Percentiles rank a stretch among this genome's conserved stretches.
phyloP scores from a whole-genome alignment of 768 basidiomycete genomes.

The Boletus subparvulus region DNA sequence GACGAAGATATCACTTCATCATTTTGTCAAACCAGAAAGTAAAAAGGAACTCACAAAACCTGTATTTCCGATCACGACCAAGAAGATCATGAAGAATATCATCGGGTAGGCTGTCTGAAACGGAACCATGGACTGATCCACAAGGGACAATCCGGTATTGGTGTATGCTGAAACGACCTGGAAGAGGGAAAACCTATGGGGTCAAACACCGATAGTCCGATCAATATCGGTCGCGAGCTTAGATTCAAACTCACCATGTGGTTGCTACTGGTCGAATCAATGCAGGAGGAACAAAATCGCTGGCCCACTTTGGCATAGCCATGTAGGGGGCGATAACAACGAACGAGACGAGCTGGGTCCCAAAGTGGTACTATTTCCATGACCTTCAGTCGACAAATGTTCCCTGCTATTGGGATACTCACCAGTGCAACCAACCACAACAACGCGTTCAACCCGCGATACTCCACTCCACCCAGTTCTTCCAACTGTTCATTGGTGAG shows the following conservation, averaged over 20 bases:
- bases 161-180: constrained; percentile 86
- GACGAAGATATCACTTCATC: not conserved
- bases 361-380: constrained; percentile 69
- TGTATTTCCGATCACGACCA: constrained; percentile 91
- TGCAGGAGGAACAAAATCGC: constrained; percentile 58
- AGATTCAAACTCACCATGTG: constrained; percentile 53
- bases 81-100: constrained; percentile 66
- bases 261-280: constrained; percentile 55
- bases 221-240: not conserved
- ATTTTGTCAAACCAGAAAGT: not conserved
- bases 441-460: constrained; percentile 75
- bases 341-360: constrained; percentile 66
- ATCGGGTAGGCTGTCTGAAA: constrained; percentile 85
- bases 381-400: not conserved
- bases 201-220: not conserved
- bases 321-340: constrained; percentile 82
- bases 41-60: constrained; percentile 70
- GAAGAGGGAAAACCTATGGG: constrained; percentile 75
- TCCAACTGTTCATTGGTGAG: constrained; percentile 82
- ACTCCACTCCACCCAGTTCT: constrained; percentile 93
- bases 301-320: constrained; percentile 54
- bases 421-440: constrained; percentile 80
- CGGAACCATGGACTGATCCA: constrained; percentile 89
- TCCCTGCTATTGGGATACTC: constrained; percentile 29
- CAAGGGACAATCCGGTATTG: constrained; percentile 84